Evolutionary conservation across 78 protist species (phyloP).

Genomic region (Thecamonas trahens): DNA sequence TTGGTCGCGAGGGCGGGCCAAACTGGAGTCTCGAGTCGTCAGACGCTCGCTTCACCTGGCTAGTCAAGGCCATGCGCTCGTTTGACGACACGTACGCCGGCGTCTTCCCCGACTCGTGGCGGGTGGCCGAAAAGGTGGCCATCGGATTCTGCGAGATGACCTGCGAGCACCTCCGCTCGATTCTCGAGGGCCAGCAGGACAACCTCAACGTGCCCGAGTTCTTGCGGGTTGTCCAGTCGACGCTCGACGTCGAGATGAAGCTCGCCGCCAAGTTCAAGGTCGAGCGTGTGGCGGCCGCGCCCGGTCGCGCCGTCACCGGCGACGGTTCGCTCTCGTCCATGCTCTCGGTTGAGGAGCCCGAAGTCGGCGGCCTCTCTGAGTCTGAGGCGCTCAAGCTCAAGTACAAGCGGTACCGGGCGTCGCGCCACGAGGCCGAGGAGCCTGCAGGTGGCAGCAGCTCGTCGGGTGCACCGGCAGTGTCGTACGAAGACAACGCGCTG

Average conservation of each 20-base stretch:
- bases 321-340: neutral
- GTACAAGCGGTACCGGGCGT: too few relatives aligned
- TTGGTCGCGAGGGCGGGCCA: too few relatives aligned
- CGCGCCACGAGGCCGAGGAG: too few relatives aligned
- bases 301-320: neutral
- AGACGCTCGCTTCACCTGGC: too few relatives aligned
- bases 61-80: too few relatives aligned
- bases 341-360: neutral
- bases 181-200: neutral
- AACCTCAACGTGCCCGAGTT: slow-evolving; percentile 10
- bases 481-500: neutral
- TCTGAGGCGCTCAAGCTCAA: too few relatives aligned
- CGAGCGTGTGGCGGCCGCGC: neutral
- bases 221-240: slow-evolving; percentile 5
- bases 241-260: slow-evolving; percentile 11
- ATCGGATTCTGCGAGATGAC: slow-evolving; percentile 32
- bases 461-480: neutral
- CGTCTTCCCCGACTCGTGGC: too few relatives aligned
- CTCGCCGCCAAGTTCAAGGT: neutral
- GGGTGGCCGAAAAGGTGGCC: neutral
- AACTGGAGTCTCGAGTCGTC: too few relatives aligned
- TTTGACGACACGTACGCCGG: too few relatives aligned
- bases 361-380: neutral
- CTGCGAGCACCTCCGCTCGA: neutral
- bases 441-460: neutral